Evolutionary conservation across 2,329 filamentous ascomycete genomes (phyloP).

Genomic region (Harringtonia aguacate): DNA sequence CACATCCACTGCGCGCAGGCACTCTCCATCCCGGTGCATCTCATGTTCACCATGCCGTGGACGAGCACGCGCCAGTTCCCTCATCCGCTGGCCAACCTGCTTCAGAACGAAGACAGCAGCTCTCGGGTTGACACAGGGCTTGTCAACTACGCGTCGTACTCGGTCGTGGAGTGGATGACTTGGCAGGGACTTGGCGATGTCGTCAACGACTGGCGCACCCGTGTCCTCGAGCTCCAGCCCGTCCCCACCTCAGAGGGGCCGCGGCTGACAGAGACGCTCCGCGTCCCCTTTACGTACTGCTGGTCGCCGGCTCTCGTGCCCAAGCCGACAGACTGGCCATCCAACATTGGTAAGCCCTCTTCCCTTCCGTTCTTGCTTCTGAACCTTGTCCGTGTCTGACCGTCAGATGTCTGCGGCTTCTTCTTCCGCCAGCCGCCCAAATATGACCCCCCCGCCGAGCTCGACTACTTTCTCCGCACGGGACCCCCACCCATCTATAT

Average conservation of each 20-base stretch:
- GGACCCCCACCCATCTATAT: conserved; percentile 71
- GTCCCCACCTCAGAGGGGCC: conserved; percentile 31
- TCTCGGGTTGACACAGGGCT: conserved; percentile 18
- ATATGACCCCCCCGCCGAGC: conserved; percentile 54
- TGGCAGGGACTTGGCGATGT: conserved; percentile 81
- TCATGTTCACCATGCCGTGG: conserved; percentile 97
- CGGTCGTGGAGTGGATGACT: conserved; percentile 71
- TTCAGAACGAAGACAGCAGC: conserved; percentile 28
- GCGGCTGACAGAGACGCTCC: conserved; percentile 27
- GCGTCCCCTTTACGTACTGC: conserved; percentile 82
- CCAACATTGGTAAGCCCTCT: neutral
- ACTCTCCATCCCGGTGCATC: conserved; percentile 61
- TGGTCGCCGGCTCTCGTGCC: conserved; percentile 67
- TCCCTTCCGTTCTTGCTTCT: neutral
- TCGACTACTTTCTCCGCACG: conserved; percentile 53
- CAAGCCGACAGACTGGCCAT: conserved; percentile 13
- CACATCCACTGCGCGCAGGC: conserved; percentile 69
- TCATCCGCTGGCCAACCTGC: conserved; percentile 76
- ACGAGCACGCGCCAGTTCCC: conserved; percentile 77
- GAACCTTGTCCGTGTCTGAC: neutral
- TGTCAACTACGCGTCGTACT: conserved; percentile 69
- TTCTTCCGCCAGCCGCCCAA: conserved; percentile 47
- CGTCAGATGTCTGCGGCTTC: conserved; percentile 2
- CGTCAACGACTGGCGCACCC: conserved; percentile 56
- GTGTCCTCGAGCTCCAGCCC: conserved; percentile 59